These are phyloP conservation scores for Hypoxylon sp. DNA, from an alignment of 2,329 filamentous ascomycete genomes.

Conservation along the genomic window DNA sequence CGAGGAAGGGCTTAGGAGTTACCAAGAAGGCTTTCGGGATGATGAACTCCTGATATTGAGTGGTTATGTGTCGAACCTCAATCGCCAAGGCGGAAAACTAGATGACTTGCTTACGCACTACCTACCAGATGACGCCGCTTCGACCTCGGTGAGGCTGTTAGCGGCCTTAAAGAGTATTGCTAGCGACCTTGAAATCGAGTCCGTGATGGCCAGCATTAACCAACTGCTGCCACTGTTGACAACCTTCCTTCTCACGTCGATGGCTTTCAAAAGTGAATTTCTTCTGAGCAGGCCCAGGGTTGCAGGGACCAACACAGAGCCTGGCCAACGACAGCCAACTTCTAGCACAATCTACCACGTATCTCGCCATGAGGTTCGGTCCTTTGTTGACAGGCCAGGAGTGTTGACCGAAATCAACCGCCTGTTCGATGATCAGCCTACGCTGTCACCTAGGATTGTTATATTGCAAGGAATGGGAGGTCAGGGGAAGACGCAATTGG, in stretches of 20 bases:
- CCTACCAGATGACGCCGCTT: slow-evolving; percentile 21
- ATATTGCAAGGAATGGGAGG: slow-evolving; percentile 33
- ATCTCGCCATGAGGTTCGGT: slow-evolving; percentile 24
- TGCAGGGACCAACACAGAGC: too few species aligned
- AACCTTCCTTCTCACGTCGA: slow-evolving; percentile 26
- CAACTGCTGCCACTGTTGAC: slow-evolving; percentile 21
- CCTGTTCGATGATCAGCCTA: neutral
- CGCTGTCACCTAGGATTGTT: slow-evolving; percentile 14
- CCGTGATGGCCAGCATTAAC: slow-evolving; percentile 16
- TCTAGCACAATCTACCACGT: slow-evolving; percentile 15
- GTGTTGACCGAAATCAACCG: slow-evolving; percentile 8
- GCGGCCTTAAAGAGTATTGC: slow-evolving; percentile 24
- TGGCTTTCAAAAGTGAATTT: slow-evolving; percentile 5
- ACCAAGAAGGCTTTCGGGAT: slow-evolving; percentile 9
- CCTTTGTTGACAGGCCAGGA: slow-evolving; percentile 24
- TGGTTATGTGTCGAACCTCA: slow-evolving; percentile 23
- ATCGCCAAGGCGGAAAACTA: slow-evolving; percentile 13
- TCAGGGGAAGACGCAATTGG: slow-evolving; percentile 32
- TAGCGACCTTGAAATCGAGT: slow-evolving; percentile 19
- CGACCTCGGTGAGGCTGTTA: slow-evolving; percentile 8
- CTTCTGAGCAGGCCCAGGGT: neutral
- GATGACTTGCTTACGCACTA: slow-evolving; percentile 23
- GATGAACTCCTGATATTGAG: slow-evolving; percentile 9
- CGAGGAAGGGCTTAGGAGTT: slow-evolving; percentile 14
- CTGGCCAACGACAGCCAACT: neutral